Evolutionary conservation across 148 eudicot genomes (phyloP).

Genomic region (Beta vulgaris): DNA sequence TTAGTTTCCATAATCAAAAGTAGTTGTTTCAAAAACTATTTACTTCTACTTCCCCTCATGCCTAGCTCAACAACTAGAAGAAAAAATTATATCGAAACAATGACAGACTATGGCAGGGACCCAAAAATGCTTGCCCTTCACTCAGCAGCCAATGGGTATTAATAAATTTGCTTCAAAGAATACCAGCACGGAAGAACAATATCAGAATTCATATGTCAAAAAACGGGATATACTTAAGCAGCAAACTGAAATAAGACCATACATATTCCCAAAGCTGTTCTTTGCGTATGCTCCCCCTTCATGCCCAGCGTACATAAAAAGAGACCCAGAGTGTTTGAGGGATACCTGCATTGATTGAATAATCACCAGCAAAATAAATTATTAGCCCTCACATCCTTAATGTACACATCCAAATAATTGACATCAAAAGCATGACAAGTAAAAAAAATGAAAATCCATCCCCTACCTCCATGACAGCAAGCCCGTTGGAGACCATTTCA

Average conservation of each 20-base stretch:
- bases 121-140: neutral
- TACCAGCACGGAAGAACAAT: neutral
- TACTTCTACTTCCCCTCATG: neutral
- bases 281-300: conserved; percentile 98
- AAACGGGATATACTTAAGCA: too few relatives aligned
- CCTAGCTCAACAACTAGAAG: neutral
- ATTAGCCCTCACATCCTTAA: neutral
- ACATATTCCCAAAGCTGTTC: conserved; percentile 96
- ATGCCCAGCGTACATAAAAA: conserved; percentile 99
- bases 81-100: neutral
- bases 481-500: conserved; percentile 84
- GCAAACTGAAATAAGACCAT: conserved; percentile 25
- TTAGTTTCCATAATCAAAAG: neutral
- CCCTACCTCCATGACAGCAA: conserved; percentile 83
- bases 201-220: neutral
- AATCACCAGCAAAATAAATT: neutral
- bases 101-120: neutral
- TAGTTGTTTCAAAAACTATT: neutral
- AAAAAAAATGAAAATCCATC: conserved; percentile 3
- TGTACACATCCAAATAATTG: neutral
- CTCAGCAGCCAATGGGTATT: neutral
- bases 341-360: conserved; percentile 61
- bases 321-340: conserved; percentile 95
- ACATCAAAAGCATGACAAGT: neutral
- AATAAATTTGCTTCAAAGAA: neutral